Conservation (phyloP, 2,329 filamentous ascomycete genomes). For the Trichophyton verrucosum region DNA sequence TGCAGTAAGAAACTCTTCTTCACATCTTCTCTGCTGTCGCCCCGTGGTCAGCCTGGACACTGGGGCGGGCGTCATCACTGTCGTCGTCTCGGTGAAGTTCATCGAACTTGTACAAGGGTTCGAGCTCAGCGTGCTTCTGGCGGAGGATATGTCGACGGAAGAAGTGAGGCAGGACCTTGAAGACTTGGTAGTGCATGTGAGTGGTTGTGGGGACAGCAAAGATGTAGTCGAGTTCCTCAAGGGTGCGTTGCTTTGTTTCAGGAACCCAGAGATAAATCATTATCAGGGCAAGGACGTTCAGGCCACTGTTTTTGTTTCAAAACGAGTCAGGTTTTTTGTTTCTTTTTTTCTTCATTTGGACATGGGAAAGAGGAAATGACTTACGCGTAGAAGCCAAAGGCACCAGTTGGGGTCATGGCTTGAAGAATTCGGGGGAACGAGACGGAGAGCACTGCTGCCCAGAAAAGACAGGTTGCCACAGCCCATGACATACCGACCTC, state of each 20-base stretch:
- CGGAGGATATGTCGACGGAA: conserved; percentile 46
- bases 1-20: neutral
- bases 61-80: neutral
- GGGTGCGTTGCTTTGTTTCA: conserved; percentile 44
- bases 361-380: conserved; percentile 18
- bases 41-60: neutral
- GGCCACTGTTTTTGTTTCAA: conserved; percentile 23
- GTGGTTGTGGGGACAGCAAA: conserved; percentile 47
- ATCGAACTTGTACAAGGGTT: conserved; percentile 44
- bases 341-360: neutral
- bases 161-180: conserved; percentile 48
- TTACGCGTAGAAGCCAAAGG: conserved; percentile 49
- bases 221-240: conserved; percentile 47
- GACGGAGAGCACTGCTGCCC: conserved; percentile 39
- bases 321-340: conserved; percentile 13
- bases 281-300: conserved; percentile 49
- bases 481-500: conserved; percentile 38
- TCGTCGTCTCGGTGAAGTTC: conserved; percentile 8
- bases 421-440: conserved; percentile 38
- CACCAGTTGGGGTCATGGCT: conserved; percentile 40
- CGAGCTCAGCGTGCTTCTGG: conserved; percentile 31
- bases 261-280: conserved; percentile 53
- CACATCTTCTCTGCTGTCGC: neutral
- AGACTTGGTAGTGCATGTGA: conserved; percentile 47
- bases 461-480: conserved; percentile 36